Percentiles rank a stretch among this genome's conserved stretches.
These are phyloP conservation scores for Caloboletus firmus DNA, from an alignment of 1,284 basidiomycete genomes.

Conservation along the genomic window DNA sequence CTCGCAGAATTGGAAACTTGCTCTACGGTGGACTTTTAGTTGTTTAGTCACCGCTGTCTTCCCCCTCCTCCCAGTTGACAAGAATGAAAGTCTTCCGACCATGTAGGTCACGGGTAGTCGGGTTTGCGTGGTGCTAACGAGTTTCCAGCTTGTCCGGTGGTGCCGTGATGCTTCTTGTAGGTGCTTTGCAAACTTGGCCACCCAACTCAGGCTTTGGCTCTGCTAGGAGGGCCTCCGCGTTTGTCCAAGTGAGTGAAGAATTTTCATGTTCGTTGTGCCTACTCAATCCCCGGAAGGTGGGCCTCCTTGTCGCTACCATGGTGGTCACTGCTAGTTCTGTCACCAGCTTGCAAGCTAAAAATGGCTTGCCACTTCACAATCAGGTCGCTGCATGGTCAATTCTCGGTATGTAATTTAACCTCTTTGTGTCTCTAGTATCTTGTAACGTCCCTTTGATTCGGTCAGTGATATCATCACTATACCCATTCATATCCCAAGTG, in stretches of 20 bases:
- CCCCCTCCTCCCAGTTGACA: slow-evolving; percentile 72
- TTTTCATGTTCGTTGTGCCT: background rate
- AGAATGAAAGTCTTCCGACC: slow-evolving; percentile 59
- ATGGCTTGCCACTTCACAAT: slow-evolving; percentile 63
- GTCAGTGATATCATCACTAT: slow-evolving; percentile 49
- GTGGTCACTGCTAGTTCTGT: slow-evolving; percentile 59
- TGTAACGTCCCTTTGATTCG: slow-evolving; percentile 21
- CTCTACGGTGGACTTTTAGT: slow-evolving; percentile 49
- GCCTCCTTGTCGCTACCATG: slow-evolving; percentile 51
- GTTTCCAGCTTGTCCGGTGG: slow-evolving; percentile 33
- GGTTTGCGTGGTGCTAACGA: slow-evolving; percentile 14
- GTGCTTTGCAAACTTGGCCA: slow-evolving; percentile 14
- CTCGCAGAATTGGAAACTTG: slow-evolving; percentile 33
- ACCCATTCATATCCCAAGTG: slow-evolving; percentile 48
- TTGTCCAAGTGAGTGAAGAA: slow-evolving; percentile 41
- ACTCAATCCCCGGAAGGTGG: slow-evolving; percentile 22
- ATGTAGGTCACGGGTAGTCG: slow-evolving; percentile 49
- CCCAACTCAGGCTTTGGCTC: background rate
- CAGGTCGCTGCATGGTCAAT: slow-evolving; percentile 69
- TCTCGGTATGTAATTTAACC: slow-evolving; percentile 48
- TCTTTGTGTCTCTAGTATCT: background rate
- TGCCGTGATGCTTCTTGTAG: slow-evolving; percentile 26
- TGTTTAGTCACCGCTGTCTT: slow-evolving; percentile 67
- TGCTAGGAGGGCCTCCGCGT: slow-evolving; percentile 5
- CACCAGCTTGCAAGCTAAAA: slow-evolving; percentile 59